phyloP scores from a whole-genome alignment of 768 basidiomycete genomes.

The Suillus subaureus region DNA sequence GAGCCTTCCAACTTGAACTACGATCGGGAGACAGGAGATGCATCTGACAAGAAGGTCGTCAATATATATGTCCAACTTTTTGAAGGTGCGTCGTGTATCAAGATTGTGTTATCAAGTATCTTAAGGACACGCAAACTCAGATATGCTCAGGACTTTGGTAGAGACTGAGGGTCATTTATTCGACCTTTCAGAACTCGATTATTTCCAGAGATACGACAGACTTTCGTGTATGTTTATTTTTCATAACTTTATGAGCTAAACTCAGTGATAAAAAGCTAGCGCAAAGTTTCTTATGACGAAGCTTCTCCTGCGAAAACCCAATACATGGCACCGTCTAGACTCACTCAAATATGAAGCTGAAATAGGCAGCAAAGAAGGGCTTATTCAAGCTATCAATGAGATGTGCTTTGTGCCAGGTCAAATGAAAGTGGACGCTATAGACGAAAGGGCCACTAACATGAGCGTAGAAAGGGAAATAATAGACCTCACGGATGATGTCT shows the following conservation, averaged over 20 bases:
- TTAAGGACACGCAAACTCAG: conserved; percentile 31
- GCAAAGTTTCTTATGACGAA: conserved; percentile 66
- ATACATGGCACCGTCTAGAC: conserved; percentile 53
- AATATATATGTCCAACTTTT: conserved; percentile 31
- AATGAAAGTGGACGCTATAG: conserved; percentile 8
- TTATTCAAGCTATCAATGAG: conserved; percentile 45
- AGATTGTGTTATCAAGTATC: not conserved
- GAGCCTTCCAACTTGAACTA: conserved; percentile 5
- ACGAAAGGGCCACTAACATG: not conserved
- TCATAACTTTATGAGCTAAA: not conserved
- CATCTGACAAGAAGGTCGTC: conserved; percentile 2
- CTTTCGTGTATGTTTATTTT: conserved; percentile 50
- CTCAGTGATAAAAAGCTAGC: conserved; percentile 41
- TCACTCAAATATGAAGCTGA: conserved; percentile 45
- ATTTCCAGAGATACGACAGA: conserved; percentile 42
- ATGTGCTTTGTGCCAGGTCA: conserved; percentile 34
- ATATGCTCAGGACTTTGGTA: conserved; percentile 58
- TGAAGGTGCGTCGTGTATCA: conserved; percentile 26
- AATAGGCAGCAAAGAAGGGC: conserved; percentile 39
- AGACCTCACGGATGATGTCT: not conserved
- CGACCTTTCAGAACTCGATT: conserved; percentile 45
- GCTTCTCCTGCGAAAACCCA: conserved; percentile 60
- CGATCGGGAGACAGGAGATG: conserved; percentile 4
- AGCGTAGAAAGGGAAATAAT: not conserved
- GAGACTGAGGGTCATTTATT: conserved; percentile 56